Conservation (phyloP, 768 basidiomycete species). For the Tricholoma hemisulphureum region DNA sequence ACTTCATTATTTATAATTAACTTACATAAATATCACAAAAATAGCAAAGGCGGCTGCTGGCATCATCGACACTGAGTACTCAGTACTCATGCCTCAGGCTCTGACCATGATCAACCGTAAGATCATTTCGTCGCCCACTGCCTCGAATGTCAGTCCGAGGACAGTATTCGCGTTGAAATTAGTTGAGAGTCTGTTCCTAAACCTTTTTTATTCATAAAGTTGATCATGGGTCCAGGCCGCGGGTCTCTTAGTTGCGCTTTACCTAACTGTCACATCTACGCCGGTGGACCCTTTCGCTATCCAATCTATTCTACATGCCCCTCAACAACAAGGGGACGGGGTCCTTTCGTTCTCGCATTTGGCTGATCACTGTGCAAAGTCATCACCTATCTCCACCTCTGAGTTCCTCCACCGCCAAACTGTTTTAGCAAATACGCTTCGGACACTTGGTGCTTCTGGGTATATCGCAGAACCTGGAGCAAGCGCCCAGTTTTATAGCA, state of each 20-base stretch:
- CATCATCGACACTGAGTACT: no score
- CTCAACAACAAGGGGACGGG: neutral
- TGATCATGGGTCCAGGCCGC: neutral
- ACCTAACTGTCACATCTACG: neutral
- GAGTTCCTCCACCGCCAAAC: constrained; percentile 57
- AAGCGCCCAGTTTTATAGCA: constrained; percentile 69
- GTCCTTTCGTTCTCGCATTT: neutral
- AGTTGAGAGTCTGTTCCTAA: neutral
- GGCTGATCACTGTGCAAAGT: constrained; percentile 43
- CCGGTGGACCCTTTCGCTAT: neutral
- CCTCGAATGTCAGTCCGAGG: neutral
- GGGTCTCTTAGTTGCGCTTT: neutral
- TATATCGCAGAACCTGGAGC: constrained; percentile 82
- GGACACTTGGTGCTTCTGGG: constrained; percentile 53
- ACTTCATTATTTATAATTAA: no score
- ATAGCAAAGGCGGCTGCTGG: no score
- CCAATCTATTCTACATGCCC: neutral
- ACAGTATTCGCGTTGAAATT: neutral
- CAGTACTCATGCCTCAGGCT: no score
- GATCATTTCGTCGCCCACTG: neutral
- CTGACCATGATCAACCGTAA: neutral
- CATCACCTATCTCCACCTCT: constrained; percentile 43
- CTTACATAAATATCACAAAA: no score
- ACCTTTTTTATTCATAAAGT: neutral
- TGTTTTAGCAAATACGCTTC: constrained; percentile 48